Conservation (phyloP, 1,139 yeast species). For the Kurtzmaniella quercitrusa region DNA sequence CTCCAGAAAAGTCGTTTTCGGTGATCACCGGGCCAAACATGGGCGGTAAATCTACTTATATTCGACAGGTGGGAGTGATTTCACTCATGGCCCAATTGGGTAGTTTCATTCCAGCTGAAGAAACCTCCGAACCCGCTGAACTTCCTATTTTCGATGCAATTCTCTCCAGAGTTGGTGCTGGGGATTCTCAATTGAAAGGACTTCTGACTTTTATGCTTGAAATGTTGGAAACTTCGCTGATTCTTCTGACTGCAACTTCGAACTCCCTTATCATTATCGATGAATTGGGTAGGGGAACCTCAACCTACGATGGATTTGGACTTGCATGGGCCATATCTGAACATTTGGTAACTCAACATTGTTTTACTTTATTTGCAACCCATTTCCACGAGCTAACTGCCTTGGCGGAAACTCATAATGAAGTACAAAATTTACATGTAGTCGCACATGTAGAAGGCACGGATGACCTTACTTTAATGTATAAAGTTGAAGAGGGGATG, state of each 20-base stretch:
- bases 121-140: conserved; percentile 49
- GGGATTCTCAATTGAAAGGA: conserved; percentile 95
- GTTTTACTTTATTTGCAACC: conserved; percentile 90
- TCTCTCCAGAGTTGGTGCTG: conserved; percentile 96
- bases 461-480: conserved; percentile 80
- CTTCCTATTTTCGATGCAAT: conserved; percentile 85
- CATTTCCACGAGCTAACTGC: conserved; percentile 95
- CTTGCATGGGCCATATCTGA: conserved; percentile 96
- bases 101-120: conserved; percentile 68
- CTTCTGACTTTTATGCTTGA: conserved; percentile 97
- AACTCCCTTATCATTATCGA: conserved; percentile 89
- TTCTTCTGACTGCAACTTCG: conserved; percentile 76
- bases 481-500: conserved; percentile 88
- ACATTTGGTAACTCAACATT: conserved; percentile 63
- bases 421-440: conserved; percentile 79
- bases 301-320: conserved; percentile 97
- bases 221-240: conserved; percentile 93
- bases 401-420: conserved; percentile 55
- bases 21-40: conserved; percentile 96
- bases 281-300: conserved; percentile 94
- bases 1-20: conserved; percentile 56
- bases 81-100: conserved; percentile 91
- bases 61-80: conserved; percentile 87
- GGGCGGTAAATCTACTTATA: conserved; percentile 98
- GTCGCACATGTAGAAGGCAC: conserved; percentile 78